Base-by-base conservation (phyloP, 371 early-diverging fungal species). In the Circinella minor region DNA sequence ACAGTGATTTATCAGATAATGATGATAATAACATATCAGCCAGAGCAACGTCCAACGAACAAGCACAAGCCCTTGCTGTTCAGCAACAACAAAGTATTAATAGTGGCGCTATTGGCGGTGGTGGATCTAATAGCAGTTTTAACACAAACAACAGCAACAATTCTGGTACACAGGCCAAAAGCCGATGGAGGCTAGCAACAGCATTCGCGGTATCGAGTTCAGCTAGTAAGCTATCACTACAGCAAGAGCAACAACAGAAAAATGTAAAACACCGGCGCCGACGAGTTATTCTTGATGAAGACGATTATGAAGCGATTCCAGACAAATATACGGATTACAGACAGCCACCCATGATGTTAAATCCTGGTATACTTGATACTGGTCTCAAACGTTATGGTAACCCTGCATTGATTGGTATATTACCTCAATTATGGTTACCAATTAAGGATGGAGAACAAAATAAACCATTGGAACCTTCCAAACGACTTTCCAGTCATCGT, bases 391-490 rank as follows among this genome's bases (percentile, higher is more conserved):
- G 79, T 9, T 94, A 91, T 48, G 86, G 80, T 47, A 85, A 92
- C 63, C 94, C 94, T 5, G 87, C 86, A 0, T 65, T 92, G 11
- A 79, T 89, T 0, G 93, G 92, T 17, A 84, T 85, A 13, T 71
- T 93, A 60, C 94, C 94, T 3, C 87, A 89, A 46, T 74, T 93
- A 11, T 94, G 94, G 94, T 74, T 94, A 43, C 94, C 94, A 34
- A 71, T 79, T 4, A 84, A 81, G 13, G 34, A 62, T 20, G 80
- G 73, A 5, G 73, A 75, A 55, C 54, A 66, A n/a, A 62, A 66
- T 5, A 57, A 60, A 36, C 57, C 73, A 61, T 38, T 63, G n/a
- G 34, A 57, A 14, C 27, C 47, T 63, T 61, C 68, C 18, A 68
- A 68, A 47, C 61, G 68, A 6, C 37, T 68, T 18, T 61, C 62